These are phyloP conservation scores for Parafenestella ontariensis DNA, from an alignment of 2,329 filamentous ascomycete species.

Conservation along the genomic window DNA sequence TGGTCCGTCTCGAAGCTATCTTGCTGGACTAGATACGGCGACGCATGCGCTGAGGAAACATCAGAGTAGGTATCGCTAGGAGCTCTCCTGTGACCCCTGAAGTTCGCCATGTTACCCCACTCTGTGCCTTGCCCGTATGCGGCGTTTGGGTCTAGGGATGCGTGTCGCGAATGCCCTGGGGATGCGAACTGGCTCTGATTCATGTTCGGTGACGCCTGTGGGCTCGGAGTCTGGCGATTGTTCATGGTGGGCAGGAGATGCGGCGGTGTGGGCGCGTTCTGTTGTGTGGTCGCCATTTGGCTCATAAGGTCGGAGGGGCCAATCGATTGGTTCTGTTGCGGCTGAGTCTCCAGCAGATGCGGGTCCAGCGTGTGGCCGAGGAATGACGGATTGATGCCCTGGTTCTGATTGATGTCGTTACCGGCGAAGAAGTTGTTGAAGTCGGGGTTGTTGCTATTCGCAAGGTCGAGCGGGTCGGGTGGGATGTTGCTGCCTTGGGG, in stretches of 20 bases:
- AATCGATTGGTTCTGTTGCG: constrained; percentile 51
- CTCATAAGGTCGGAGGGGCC: constrained; percentile 57
- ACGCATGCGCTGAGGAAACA: constrained; percentile 82
- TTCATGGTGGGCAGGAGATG: constrained; percentile 62
- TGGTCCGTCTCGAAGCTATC: constrained; percentile 81
- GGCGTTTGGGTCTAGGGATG: constrained; percentile 68
- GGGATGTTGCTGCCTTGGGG: constrained; percentile 48
- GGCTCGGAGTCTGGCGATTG: constrained; percentile 62
- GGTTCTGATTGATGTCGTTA: constrained; percentile 60
- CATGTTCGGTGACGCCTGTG: constrained; percentile 60
- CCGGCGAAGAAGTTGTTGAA: constrained; percentile 65
- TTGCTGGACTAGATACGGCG: constrained; percentile 78
- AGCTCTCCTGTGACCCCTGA: constrained; percentile 81
- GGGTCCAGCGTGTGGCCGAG: constrained; percentile 55
- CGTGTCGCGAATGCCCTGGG: constrained; percentile 64
- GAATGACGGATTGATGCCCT: constrained; percentile 68
- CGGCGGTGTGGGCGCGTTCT: constrained; percentile 61
- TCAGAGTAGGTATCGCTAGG: constrained; percentile 90
- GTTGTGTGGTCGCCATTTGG: constrained; percentile 61
- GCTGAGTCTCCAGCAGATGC: constrained; percentile 51
- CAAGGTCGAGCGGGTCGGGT: constrained; percentile 47
- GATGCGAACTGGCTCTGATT: constrained; percentile 61
- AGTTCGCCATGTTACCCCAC: constrained; percentile 67
- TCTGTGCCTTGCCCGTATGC: constrained; percentile 65
- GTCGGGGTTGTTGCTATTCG: constrained; percentile 31